phyloP scores from a whole-genome alignment of 345 rosid species.

The Salix purpurea region DNA sequence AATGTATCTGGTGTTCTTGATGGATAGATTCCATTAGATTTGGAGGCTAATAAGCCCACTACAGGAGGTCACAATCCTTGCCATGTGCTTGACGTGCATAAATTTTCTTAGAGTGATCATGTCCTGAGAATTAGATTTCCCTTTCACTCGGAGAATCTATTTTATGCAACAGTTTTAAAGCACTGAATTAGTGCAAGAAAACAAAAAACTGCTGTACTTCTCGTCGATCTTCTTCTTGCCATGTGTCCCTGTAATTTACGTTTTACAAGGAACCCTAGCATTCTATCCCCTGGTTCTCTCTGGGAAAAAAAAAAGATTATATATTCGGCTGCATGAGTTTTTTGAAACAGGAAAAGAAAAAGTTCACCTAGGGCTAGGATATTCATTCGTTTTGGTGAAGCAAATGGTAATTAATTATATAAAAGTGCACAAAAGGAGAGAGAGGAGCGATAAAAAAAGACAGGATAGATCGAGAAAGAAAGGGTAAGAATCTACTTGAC shows the following conservation, averaged over 20 bases:
- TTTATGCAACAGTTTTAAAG: neutral
- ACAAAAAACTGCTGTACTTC: neutral
- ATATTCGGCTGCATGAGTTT: neutral
- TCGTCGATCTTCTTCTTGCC: neutral
- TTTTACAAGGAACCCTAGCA: neutral
- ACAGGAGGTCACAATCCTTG: conserved; percentile 8
- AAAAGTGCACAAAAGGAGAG: no score
- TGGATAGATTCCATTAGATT: conserved; percentile 13
- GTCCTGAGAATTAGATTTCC: neutral
- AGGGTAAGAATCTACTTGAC: no score
- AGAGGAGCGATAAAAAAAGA: no score
- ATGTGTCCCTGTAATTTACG: neutral
- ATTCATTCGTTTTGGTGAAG: neutral
- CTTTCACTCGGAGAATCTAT: conserved; percentile 9
- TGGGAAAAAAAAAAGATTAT: neutral
- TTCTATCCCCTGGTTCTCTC: neutral
- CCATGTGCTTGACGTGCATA: conserved; percentile 10
- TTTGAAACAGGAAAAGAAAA: neutral
- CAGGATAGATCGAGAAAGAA: no score
- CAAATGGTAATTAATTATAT: neutral
- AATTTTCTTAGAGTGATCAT: neutral
- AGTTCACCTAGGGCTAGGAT: no score
- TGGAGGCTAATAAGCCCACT: neutral
- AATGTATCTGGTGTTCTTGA: neutral
- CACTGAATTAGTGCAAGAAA: conserved; percentile 7